phyloP scores from a whole-genome alignment of 371 early-diverging fungal genomes.

The Saksenaea vasiformis region DNA sequence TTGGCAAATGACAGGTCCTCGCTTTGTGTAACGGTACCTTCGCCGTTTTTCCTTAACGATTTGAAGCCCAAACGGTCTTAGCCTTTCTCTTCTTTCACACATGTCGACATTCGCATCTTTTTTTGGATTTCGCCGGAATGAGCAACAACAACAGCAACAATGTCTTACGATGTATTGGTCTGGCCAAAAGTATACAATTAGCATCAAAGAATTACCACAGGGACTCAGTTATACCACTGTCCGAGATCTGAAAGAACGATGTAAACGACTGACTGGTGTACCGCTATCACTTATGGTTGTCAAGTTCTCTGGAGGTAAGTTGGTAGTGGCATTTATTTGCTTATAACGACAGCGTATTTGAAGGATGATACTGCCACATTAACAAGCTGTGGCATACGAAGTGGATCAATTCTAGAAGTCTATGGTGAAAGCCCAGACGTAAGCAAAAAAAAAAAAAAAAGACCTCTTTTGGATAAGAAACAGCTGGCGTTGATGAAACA shows the following conservation, averaged over 20 bases:
- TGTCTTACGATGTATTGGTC: neutral
- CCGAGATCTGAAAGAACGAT: neutral
- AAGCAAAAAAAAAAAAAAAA: neutral
- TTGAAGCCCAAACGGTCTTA: no score
- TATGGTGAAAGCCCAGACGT: conserved; percentile 7
- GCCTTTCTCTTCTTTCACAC: neutral
- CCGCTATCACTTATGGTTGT: conserved; percentile 8
- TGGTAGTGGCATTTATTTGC: neutral
- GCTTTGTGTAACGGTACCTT: no score
- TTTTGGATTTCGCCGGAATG: conserved; percentile 2
- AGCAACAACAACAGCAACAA: neutral
- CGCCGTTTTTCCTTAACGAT: no score
- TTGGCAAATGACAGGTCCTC: no score
- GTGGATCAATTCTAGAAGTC: neutral
- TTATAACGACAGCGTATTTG: conserved; percentile 8
- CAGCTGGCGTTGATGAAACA: neutral
- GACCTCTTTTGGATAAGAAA: neutral
- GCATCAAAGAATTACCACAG: conserved; percentile 8
- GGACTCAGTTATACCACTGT: conserved; percentile 5
- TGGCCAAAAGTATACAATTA: neutral
- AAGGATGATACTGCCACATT: conserved; percentile 12
- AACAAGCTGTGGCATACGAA: conserved; percentile 11
- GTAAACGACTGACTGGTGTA: conserved; percentile 8
- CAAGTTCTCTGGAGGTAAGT: conserved; percentile 10
- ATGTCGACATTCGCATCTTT: conserved; percentile 5